phyloP scores from a whole-genome alignment of 352 stramenopile species.

The Globisporangium cederbergense region DNA sequence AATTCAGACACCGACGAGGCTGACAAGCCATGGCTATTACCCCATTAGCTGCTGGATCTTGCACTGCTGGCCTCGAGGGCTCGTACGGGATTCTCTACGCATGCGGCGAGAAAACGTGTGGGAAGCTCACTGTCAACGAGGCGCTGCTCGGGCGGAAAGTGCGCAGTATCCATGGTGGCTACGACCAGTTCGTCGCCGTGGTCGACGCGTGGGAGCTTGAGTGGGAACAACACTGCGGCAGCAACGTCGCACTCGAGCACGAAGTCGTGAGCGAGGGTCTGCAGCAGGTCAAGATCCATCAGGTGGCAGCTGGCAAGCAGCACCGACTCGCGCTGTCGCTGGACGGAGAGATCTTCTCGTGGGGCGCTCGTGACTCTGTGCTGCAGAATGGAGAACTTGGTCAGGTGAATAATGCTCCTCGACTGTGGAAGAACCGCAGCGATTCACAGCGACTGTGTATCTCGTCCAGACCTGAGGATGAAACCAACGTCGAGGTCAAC shows the following conservation, averaged over 20 bases:
- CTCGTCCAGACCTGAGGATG: constrained; percentile 12
- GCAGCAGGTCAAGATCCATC: constrained; percentile 47
- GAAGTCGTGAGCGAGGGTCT: constrained; percentile 31
- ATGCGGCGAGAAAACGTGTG: constrained; percentile 35
- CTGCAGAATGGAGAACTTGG: constrained; percentile 43
- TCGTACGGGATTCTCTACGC: constrained; percentile 47
- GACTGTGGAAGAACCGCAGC: constrained; percentile 12
- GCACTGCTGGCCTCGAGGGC: constrained; percentile 22
- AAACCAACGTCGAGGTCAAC: constrained; percentile 8
- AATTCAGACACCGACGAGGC: too few relatives aligned
- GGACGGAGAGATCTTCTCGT: constrained; percentile 65
- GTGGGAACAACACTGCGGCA: constrained; percentile 25
- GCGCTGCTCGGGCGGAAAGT: constrained; percentile 44
- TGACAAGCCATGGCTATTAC: constrained; percentile 1
- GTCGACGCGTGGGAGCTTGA: constrained; percentile 52
- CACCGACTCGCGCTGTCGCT: constrained; percentile 57
- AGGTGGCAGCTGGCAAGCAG: constrained; percentile 48
- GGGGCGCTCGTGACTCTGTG: constrained; percentile 30
- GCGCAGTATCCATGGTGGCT: constrained; percentile 44
- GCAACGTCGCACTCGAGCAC: constrained; percentile 25
- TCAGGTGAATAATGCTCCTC: constrained; percentile 18
- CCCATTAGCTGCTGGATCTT: background rate
- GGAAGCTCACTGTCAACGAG: constrained; percentile 24
- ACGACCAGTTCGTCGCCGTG: constrained; percentile 45
- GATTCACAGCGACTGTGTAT: constrained; percentile 11